Evolutionary conservation across 2,329 filamentous ascomycete genomes (phyloP), one percentile per base, ranked within the genome.

Genomic region (Microdochium trichocladiopsis): DNA sequence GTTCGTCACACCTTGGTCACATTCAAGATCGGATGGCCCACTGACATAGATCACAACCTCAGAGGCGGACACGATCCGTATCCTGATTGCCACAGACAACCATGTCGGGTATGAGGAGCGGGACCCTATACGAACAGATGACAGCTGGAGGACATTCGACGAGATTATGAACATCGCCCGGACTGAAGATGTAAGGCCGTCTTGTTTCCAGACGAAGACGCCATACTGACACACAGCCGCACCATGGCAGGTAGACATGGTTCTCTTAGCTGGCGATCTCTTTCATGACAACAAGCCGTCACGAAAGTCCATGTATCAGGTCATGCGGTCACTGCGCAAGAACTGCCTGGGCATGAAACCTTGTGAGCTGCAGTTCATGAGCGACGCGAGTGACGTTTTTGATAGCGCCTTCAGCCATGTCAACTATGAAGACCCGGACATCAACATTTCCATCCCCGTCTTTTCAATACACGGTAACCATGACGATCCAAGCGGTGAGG

Each of bases 381-480:
- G 91, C 65, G 94, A 99, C 69, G 90, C 90, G 8, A 90, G 86
- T 59, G 88, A 95, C 62, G 89, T 93, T 56, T 96, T 99, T 61
- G 87, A 90, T 56, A 88, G 88, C 6, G 86, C 90, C 0, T 95
- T 96, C 65, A 86, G 90, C 49, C 88, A 96, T 67, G 93, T 96
- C 70, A 99, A 99, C 70, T 99, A 99, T 70, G 91, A 97, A 69
- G 94, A 99, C 63, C 84, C 90, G 23, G 90, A 99, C 61, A 96
- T 99, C 69, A 99, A 99, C 63, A 84, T 99, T 55, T 90, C 92
- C 1, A 96, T 97, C 52, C 94, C 94, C 0, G 91, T 99, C 25
- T 99, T 99, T 66, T 96, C 93, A 1, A 99, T 99, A 41, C 95
- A 99, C 62, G 94, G 94, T 47, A 99, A 99, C 63, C 94, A 99